phyloP scores from a whole-genome alignment of 768 basidiomycete species.

The Serendipita sp. region DNA sequence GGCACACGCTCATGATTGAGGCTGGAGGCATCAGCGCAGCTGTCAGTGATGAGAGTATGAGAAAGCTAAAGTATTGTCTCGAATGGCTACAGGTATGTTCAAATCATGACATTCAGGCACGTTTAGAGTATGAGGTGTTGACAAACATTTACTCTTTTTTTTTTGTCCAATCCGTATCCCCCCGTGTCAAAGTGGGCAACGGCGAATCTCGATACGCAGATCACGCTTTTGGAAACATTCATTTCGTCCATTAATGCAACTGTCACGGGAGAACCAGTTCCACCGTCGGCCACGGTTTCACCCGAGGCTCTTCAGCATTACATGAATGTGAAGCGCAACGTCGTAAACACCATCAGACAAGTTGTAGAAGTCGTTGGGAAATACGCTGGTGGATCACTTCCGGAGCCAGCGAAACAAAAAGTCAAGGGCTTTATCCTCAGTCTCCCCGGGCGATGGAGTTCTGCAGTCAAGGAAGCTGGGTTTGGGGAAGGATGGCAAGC shows the following conservation, averaged over 20 bases:
- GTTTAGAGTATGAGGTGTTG: neutral
- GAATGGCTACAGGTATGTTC: constrained; percentile 66
- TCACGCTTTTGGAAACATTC: constrained; percentile 68
- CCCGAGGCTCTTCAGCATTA: constrained; percentile 19
- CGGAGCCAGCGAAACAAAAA: constrained; percentile 61
- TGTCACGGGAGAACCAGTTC: constrained; percentile 11
- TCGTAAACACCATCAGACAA: constrained; percentile 78
- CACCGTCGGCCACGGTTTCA: constrained; percentile 10
- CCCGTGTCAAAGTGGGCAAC: constrained; percentile 59
- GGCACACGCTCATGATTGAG: constrained; percentile 73
- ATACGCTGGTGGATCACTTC: constrained; percentile 74
- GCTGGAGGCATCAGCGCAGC: constrained; percentile 81
- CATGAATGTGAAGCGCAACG: constrained; percentile 53
- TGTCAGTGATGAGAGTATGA: constrained; percentile 82
- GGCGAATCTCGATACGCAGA: constrained; percentile 73
- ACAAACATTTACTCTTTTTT: neutral
- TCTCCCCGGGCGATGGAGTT: constrained; percentile 71
- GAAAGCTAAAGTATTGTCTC: constrained; percentile 68
- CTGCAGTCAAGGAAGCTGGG: constrained; percentile 21
- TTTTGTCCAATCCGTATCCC: neutral
- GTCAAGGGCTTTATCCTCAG: constrained; percentile 65
- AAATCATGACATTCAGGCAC: neutral
- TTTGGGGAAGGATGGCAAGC: constrained; percentile 6
- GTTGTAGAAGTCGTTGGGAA: constrained; percentile 71
- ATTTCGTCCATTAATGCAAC: constrained; percentile 36